Percentiles rank a stretch among this genome's conserved stretches.
These are phyloP conservation scores for Xylaria bambusicola DNA, from an alignment of 495 filamentous ascomycete species.

Conservation along the genomic window DNA sequence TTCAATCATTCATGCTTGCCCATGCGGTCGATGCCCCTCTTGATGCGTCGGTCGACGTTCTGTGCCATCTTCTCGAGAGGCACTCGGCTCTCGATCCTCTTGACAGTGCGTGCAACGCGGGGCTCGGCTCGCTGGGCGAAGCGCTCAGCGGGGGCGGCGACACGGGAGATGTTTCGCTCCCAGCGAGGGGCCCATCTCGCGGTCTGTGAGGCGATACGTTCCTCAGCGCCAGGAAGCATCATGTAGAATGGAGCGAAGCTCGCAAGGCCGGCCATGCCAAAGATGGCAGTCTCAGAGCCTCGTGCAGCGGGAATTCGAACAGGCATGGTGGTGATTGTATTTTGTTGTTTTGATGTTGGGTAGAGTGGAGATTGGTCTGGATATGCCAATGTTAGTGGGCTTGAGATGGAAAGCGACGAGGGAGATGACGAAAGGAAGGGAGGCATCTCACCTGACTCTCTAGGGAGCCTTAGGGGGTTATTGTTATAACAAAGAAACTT, in stretches of 20 bases:
- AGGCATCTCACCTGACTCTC: slow-evolving; percentile 16
- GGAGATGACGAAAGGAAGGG: background rate
- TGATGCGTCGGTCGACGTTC: slow-evolving; percentile 43
- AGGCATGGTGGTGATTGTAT: slow-evolving; percentile 41
- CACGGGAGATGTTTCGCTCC: slow-evolving; percentile 51
- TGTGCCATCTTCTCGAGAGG: slow-evolving; percentile 49
- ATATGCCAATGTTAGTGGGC: slow-evolving; percentile 1
- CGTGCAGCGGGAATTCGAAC: slow-evolving; percentile 47
- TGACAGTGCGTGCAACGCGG: slow-evolving; percentile 41
- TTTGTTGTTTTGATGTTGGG: slow-evolving; percentile 7
- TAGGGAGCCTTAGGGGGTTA: slow-evolving; percentile 13
- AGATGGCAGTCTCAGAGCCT: slow-evolving; percentile 42
- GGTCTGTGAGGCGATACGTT: slow-evolving; percentile 45
- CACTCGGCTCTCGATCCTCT: slow-evolving; percentile 41
- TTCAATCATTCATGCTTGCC: background rate
- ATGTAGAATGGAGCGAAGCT: slow-evolving; percentile 53
- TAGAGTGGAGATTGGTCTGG: slow-evolving; percentile 22
- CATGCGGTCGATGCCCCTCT: slow-evolving; percentile 33
- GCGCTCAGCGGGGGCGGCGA: slow-evolving; percentile 44
- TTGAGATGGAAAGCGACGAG: background rate
- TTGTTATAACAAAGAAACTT: slow-evolving; percentile 12
- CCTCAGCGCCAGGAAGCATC: slow-evolving; percentile 47
- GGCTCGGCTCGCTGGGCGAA: slow-evolving; percentile 46
- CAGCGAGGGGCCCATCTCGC: slow-evolving; percentile 51
- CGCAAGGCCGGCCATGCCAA: slow-evolving; percentile 44